These are phyloP conservation scores for Calvatia gigantea DNA, from an alignment of 768 basidiomycete species.

Conservation along the genomic window DNA sequence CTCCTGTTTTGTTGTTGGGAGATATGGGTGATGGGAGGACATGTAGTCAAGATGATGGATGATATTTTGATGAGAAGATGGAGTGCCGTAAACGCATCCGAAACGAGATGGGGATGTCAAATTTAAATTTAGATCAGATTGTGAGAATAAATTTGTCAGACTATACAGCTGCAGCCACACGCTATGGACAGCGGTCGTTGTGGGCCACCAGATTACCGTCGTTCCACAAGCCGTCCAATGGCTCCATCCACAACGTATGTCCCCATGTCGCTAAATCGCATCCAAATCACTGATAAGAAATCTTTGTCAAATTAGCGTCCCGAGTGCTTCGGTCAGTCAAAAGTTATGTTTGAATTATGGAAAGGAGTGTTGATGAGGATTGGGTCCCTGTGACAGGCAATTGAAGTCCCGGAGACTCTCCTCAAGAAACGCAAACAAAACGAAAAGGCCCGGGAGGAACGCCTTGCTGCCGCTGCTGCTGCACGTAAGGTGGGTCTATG, in stretches of 20 bases:
- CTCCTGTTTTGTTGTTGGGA: background rate
- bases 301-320: slow-evolving; percentile 34
- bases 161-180: slow-evolving; percentile 45
- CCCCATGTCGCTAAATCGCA: background rate
- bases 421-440: slow-evolving; percentile 99
- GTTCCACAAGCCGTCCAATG: slow-evolving; percentile 51
- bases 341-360: slow-evolving; percentile 14
- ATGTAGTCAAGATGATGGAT: too few relatives aligned
- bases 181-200: slow-evolving; percentile 19
- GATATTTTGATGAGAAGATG: too few relatives aligned
- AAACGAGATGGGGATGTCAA: background rate
- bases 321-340: slow-evolving; percentile 53
- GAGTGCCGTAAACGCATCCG: too few relatives aligned
- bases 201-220: slow-evolving; percentile 28
- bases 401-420: slow-evolving; percentile 99
- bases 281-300: slow-evolving; percentile 11
- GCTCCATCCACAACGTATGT: slow-evolving; percentile 58
- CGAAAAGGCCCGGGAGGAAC: slow-evolving; percentile 94
- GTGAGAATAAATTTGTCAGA: slow-evolving; percentile 34
- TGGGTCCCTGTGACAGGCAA: slow-evolving; percentile 48
- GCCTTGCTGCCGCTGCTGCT: slow-evolving; percentile 74
- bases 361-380: slow-evolving; percentile 20
- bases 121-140: background rate
- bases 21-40: background rate
- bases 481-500: slow-evolving; percentile 78